Evolutionary conservation across 164 flowering plant genomes (phyloP), one percentile per base, ranked within the genome.

Genomic region (Sextonia rubra): DNA sequence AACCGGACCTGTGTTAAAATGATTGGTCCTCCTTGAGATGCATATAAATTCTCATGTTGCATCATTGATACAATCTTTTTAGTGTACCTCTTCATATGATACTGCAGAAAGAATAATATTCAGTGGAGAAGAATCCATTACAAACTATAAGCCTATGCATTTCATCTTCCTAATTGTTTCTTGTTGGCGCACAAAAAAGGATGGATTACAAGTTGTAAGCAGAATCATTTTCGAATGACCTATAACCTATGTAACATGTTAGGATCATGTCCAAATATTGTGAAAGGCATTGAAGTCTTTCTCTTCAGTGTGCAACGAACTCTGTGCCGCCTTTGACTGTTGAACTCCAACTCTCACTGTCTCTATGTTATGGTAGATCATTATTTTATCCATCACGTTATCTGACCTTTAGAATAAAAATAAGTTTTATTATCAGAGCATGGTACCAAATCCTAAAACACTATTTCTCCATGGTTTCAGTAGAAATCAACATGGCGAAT

Each of bases 1-100:
- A 61, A 24, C 9, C 22, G 6, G 4, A 72, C 89, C 87, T 83
- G 91, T 14, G 87, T 49, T 47, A 88, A 6, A 70, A 88, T 79
- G 49, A 88, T 88, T 4, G 90, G 91, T 37, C 90, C 91, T 67
- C 91, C 90, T 72, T 88, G 91, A 52, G 85, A 69, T 55, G 83
- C 83, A 75, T 79, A 85, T 61, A 85, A 64, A 6, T 86, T 85
- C 77, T 80, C 86, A 2, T 75, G 71, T 70, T 83, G 85, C 83
- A 88, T 75, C 79, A 73, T 75, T 8, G 73, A 63, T n/a, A 85
- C 70, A 49, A 86, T 80, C 83, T 68, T 83, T 76, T 77, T 76
- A 3, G 76, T 29, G 64, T 71, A 88, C 65, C 66, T 82, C 73
- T 81, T 48, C 91, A 88, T 88, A 77, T 85, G 79, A 47, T 69